These are phyloP conservation scores for Wickerhamiella slavikovae DNA, from an alignment of 805 yeast species.

Conservation along the genomic window DNA sequence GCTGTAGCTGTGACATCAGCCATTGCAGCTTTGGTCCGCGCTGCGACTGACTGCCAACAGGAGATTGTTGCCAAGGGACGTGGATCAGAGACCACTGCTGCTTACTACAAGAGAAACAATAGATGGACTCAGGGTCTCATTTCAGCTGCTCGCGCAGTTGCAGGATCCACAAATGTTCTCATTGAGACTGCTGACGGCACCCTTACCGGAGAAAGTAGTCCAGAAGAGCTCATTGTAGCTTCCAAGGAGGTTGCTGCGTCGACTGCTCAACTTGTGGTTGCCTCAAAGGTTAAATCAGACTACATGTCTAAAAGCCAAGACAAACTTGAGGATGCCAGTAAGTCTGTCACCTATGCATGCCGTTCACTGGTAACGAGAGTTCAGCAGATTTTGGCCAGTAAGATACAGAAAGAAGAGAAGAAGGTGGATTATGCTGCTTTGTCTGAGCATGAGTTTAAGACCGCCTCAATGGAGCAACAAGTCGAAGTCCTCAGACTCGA, in stretches of 20 bases:
- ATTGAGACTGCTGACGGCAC: conserved; percentile 80
- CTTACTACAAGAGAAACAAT: conserved; percentile 68
- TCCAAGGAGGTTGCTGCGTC: conserved; percentile 85
- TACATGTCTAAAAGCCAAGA: conserved; percentile 61
- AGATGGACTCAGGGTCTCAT: conserved; percentile 89
- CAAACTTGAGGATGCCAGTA: conserved; percentile 44
- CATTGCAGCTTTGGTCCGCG: conserved; percentile 44
- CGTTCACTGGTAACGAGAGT: conserved; percentile 50
- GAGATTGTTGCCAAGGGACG: conserved; percentile 59
- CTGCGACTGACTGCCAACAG: conserved; percentile 62
- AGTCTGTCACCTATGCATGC: conserved; percentile 57
- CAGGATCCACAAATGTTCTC: conserved; percentile 59
- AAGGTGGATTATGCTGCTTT: conserved; percentile 43
- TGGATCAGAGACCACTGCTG: conserved; percentile 44
- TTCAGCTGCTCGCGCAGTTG: conserved; percentile 76
- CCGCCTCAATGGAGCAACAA: conserved; percentile 82
- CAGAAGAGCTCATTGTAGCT: conserved; percentile 73
- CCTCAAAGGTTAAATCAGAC: conserved; percentile 69
- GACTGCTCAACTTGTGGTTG: conserved; percentile 81
- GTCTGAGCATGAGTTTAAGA: conserved; percentile 61
- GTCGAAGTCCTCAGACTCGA: conserved; percentile 73
- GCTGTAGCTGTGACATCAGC: conserved; percentile 69
- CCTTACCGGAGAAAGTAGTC: conserved; percentile 36
- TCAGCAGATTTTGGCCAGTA: conserved; percentile 30
- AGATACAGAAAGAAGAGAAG: conserved; percentile 18